Percentiles rank a stretch among this genome's conserved stretches.
phyloP scores from a whole-genome alignment of 2,329 filamentous ascomycete species.

The Trichoderma polysporum region DNA sequence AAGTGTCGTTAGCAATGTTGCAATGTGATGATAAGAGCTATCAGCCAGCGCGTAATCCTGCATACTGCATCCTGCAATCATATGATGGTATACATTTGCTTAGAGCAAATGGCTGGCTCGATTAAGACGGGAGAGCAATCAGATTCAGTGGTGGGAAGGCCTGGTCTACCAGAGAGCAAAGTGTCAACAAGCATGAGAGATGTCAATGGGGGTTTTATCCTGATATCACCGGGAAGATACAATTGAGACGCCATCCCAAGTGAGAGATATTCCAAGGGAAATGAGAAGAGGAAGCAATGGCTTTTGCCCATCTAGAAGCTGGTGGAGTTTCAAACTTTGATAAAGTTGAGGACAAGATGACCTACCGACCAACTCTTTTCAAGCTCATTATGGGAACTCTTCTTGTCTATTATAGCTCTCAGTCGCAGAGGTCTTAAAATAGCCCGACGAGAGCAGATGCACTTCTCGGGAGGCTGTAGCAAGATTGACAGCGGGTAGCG shows the following conservation, averaged over 20 bases:
- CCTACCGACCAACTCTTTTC: slow-evolving; percentile 29
- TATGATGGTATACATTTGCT: slow-evolving; percentile 23
- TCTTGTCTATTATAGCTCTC: slow-evolving; percentile 47
- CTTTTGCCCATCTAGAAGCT: slow-evolving; percentile 15
- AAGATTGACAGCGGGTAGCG: slow-evolving; percentile 59
- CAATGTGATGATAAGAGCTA: slow-evolving; percentile 27
- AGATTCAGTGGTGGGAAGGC: slow-evolving; percentile 28
- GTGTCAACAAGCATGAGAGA: slow-evolving; percentile 24
- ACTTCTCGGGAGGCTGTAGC: slow-evolving; percentile 52
- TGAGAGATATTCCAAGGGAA: slow-evolving; percentile 3
- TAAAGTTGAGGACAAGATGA: slow-evolving; percentile 32
- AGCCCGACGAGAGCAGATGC: slow-evolving; percentile 39
- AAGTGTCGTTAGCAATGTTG: slow-evolving; percentile 10
- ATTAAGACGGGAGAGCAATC: slow-evolving; percentile 31
- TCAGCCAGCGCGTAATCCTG: slow-evolving; percentile 17
- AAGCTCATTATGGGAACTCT: slow-evolving; percentile 31
- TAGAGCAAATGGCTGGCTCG: slow-evolving; percentile 30
- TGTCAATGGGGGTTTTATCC: slow-evolving; percentile 14
- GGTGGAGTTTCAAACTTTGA: slow-evolving; percentile 28
- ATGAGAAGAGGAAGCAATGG: slow-evolving; percentile 13
- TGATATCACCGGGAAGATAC: slow-evolving; percentile 14
- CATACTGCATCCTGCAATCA: slow-evolving; percentile 9
- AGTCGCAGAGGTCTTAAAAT: slow-evolving; percentile 47
- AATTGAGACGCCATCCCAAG: slow-evolving; percentile 14
- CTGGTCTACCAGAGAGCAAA: slow-evolving; percentile 28